Evolutionary conservation across 768 basidiomycete genomes (phyloP), one percentile per base, ranked within the genome.

Genomic region (Amanita rubescens): DNA sequence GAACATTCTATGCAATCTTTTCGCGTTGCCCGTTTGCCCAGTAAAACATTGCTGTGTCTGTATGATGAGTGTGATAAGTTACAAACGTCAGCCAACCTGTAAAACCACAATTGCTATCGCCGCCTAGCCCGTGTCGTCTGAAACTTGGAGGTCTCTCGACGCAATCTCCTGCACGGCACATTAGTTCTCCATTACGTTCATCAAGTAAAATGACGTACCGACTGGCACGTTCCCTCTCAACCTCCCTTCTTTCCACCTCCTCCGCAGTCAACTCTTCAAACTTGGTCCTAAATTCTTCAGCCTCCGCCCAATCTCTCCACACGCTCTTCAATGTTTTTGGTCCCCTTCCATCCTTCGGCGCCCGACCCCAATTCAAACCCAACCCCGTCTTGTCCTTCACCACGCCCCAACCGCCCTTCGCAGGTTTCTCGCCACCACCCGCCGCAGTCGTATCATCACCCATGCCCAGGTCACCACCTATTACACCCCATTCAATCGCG

Each of bases 261-360:
- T 97, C 96, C 17, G 84, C 79, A 3, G 75, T 90, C 58, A 98
- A 65, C 58, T 90, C 85, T 68, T 96, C 85, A 66, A 96, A 86
- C 48, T 83, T 76, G 35, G 96, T 97, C 58, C 81, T 78, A 67
- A 90, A 96, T 66, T 94, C 91, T 63, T 90, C 90, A 33, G 87
- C 82, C 65, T 96, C 95, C 32, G 76, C 78, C 93, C 94, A 98
- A 65, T 97, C 95, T 42, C 94, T 72, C 95, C 95, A 98, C 2
- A 94, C 87, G 54, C 94, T 89, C 67, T 81, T 80, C 45, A 97
- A 69, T 27, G 78, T 73, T 68, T 88, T 91, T 7, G 92, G 88
- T 2, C 92, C 94, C 25, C 84, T 71, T 15, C 85, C 87, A 55
- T 86, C 86, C 58, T 78, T 83, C n/a, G 84, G 85, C 20, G 81